Base-by-base conservation (phyloP, 2,329 filamentous ascomycete species). In the Hypoxylon sp. region DNA sequence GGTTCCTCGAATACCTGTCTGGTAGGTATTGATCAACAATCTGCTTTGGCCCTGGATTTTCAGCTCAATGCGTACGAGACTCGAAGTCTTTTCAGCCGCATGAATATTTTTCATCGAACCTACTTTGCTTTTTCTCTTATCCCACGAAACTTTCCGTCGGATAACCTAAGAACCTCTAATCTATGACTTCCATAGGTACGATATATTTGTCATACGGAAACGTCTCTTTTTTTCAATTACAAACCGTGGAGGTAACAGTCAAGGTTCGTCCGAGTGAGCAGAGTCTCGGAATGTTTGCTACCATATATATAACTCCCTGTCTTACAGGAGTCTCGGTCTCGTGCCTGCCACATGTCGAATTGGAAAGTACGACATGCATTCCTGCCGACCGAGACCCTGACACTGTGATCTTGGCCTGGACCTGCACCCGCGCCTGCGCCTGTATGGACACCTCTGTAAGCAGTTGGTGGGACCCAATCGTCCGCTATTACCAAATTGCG, bases 311-410 rank as follows among this genome's bases (percentile, higher is more conserved):
- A 62, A 27, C 15, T 42, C 8, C 56, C 46, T 62, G 60, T 62
- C 60, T 70, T 65, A 61, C 24, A 32, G 29, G 52, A 67, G 31
- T 58, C 59, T 69, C 64, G 60, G 31, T 58, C 59, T 69, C 64
- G 60, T 67, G 67, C 27, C 19, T 35, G 32, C 64, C 64, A 67
- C 67, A 69, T 67, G 67, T 67, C 27, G 53, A 48, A 63, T 56
- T 50, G 32, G 29, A 24, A 47, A 48, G 52, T 54, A 44, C 35
- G 35, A 63, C 46, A 57, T 52, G 46, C 46, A 52, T 57, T 56
- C 46, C 52, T 24, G 19, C 31, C 8, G 24, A 27, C 24, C 32
- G 15, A 11, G 13, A 54, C 21, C 52, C 21, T 24, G 52, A n/a
- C n/a, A n/a, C n/a, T n/a, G n/a, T n/a, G n/a, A 39, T 31, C 46